Evolutionary conservation across 1,284 basidiomycete species (phyloP), one percentile per base, ranked within the genome.

Genomic region (Schizophyllum commune): DNA sequence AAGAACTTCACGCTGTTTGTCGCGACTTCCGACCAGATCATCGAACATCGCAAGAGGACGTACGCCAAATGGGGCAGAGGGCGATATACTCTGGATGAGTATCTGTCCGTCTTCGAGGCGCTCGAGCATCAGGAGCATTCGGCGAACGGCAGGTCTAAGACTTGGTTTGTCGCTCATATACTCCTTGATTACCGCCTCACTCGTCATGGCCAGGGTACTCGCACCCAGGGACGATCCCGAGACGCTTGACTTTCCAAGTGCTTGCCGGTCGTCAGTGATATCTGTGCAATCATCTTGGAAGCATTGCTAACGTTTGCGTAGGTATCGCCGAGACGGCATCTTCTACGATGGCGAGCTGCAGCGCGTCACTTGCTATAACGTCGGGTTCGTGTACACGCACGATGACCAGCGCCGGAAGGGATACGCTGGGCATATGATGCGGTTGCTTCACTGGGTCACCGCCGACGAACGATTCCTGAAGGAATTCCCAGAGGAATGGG

Each of bases 391-490:
- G 5, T 83, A 78, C 67, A 82, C 81, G 0, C 78, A 78, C 22
- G 65, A 70, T 6, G 59, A 68, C 33, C 70, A 81, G 34, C 74
- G 82, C 52, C 71, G 75, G 8, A 75, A 77, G 54, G 83, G 83
- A 2, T 83, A 82, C 64, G 82, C 79, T 2, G 65, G 63, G n/a
- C 77, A 79, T 62, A 81, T 83, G 81, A 82, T 83, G 81, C 69
- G 74, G 8, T 71, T 84, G 11, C 60, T 85, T 21, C 82, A 84
- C 64, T 80, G 77, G 73, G 74, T 81, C 0, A 65, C 84, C 15
- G 79, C 78, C 61, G 67, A 69, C 47, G 55, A 60, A 5, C 64
- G 66, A 27, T 56, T 72, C 1, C 66, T 73, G 1, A 66, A 68
- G 4, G 34, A 57, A 39, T 78, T 77, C 61, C 75, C 76, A 1